Percentiles rank a stretch among this genome's conserved stretches.
These are phyloP conservation scores for Solanum raphanifolium DNA, from an alignment of 257 asterid genomes.

Conservation along the genomic window DNA sequence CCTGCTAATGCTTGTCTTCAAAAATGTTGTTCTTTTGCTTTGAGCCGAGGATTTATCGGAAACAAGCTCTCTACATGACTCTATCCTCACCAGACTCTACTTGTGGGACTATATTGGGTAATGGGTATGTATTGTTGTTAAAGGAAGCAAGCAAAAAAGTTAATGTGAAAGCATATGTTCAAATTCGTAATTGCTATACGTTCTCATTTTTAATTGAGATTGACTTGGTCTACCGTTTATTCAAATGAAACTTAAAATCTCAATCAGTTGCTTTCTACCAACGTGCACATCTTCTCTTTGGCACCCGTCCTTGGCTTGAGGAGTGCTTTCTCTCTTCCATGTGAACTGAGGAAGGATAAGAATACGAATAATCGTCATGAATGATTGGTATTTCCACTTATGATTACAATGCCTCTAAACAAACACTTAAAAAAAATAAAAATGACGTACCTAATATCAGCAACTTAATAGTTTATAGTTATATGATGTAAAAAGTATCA, in stretches of 20 bases:
- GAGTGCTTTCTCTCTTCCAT: background rate
- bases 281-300: background rate
- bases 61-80: background rate
- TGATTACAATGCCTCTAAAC: background rate
- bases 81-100: fast-evolving
- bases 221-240: background rate
- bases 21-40: background rate
- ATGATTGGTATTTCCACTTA: background rate
- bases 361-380: background rate
- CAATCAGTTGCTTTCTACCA: too few relatives aligned
- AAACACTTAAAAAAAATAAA: too few relatives aligned
- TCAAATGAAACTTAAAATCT: background rate
- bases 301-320: too few relatives aligned
- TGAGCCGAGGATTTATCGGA: background rate
- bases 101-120: background rate
- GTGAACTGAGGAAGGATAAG: too few relatives aligned
- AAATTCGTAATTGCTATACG: too few relatives aligned
- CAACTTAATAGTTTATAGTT: background rate
- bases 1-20: background rate
- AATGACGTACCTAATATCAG: background rate
- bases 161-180: background rate
- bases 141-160: background rate
- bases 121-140: too few relatives aligned
- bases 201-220: too few relatives aligned
- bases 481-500: too few relatives aligned